Conservation (phyloP, 352 stramenopile species). For the Phytophthora tubulina region DNA sequence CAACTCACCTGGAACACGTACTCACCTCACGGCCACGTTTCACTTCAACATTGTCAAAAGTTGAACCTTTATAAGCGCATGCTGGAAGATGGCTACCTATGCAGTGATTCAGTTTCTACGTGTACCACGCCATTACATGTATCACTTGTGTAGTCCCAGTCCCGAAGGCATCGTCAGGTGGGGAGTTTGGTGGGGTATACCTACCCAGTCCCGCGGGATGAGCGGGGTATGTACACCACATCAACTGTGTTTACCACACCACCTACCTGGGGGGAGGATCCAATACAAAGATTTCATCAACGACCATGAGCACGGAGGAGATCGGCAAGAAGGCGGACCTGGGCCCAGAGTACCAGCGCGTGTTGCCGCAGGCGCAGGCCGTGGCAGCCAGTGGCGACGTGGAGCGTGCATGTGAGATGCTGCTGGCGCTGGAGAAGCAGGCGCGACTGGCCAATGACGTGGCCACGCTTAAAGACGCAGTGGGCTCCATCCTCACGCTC, state of each 20-base stretch:
- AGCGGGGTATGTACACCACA: too few species aligned
- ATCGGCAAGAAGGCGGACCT: constrained; percentile 87
- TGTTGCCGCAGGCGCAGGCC: constrained; percentile 75
- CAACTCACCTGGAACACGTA: background rate
- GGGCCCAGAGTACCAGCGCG: constrained; percentile 64
- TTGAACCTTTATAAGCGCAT: background rate
- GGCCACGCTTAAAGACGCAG: constrained; percentile 85
- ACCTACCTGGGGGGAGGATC: constrained; percentile 7
- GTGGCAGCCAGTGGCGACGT: constrained; percentile 80
- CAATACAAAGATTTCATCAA: constrained; percentile 41
- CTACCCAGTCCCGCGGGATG: too few species aligned
- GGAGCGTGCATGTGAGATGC: constrained; percentile 79
- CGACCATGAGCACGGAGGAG: constrained; percentile 73
- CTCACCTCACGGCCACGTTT: background rate
- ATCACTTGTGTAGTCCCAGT: too few species aligned
- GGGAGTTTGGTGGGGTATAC: too few species aligned
- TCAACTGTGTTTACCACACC: background rate
- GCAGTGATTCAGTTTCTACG: background rate
- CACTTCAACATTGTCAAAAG: background rate
- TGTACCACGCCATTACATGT: background rate
- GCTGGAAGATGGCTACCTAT: background rate
- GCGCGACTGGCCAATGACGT: constrained; percentile 86
- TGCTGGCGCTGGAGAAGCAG: constrained; percentile 90
- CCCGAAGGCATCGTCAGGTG: too few species aligned
- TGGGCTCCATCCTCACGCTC: constrained; percentile 76